phyloP scores from a whole-genome alignment of 2,329 filamentous ascomycete species.

The Verticillium dahliae region DNA sequence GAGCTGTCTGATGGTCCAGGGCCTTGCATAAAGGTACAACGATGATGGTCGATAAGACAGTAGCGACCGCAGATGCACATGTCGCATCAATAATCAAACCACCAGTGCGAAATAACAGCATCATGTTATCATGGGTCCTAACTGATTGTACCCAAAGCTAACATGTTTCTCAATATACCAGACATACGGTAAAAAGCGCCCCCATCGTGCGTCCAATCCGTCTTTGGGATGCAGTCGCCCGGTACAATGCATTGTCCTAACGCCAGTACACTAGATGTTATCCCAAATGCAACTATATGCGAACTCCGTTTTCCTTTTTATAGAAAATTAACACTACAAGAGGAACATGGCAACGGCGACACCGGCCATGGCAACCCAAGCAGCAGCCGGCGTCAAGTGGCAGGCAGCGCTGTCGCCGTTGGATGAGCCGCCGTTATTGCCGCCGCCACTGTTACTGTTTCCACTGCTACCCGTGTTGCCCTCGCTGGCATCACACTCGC shows the following conservation, averaged over 20 bases:
- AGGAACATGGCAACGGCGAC: not conserved
- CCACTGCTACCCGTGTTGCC: not conserved
- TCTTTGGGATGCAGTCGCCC: not conserved
- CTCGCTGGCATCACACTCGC: slow-evolving; percentile 12
- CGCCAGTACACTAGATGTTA: not conserved
- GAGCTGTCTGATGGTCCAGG: too few relatives aligned
- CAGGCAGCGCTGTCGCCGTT: slow-evolving; percentile 6
- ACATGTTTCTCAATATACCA: not conserved
- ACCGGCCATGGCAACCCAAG: not conserved
- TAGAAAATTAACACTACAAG: not conserved
- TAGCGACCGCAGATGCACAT: too few relatives aligned
- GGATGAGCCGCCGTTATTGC: not conserved
- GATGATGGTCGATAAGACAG: too few relatives aligned
- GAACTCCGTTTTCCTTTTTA: not conserved
- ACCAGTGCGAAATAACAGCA: too few relatives aligned
- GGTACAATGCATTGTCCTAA: not conserved
- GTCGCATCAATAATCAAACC: too few relatives aligned
- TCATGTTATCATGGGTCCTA: too few relatives aligned
- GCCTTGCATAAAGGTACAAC: too few relatives aligned
- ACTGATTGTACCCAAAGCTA: not conserved
- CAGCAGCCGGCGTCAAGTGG: not conserved
- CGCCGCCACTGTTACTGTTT: not conserved
- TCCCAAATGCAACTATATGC: not conserved
- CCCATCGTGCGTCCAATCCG: not conserved
- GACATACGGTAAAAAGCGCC: not conserved